Percentiles rank a stretch among this genome's conserved stretches.
Conservation (phyloP, 2,329 filamentous ascomycete species). For the Ophiostoma australiae region DNA sequence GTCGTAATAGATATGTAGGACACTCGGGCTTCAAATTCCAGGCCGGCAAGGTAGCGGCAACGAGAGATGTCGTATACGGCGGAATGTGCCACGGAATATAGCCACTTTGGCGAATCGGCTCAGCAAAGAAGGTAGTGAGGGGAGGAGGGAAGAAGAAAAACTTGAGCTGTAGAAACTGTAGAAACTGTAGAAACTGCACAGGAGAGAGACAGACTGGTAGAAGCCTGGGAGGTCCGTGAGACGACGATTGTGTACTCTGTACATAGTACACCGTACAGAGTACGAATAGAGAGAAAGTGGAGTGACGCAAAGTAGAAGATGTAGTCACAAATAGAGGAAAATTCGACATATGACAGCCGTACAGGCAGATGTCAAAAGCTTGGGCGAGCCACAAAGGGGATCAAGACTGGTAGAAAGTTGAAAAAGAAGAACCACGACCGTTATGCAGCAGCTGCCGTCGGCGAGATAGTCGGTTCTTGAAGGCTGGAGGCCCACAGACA, state of each 20-base stretch:
- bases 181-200: neutral
- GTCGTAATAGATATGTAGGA: slow-evolving; percentile 2
- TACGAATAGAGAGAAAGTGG: slow-evolving; percentile 1
- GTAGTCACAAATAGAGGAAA: neutral
- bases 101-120: neutral
- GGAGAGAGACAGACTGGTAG: neutral
- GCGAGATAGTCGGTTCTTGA: neutral
- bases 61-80: neutral
- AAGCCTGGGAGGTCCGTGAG: neutral
- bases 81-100: neutral
- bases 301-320: slow-evolving; percentile 3
- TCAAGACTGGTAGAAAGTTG: slow-evolving; percentile 1
- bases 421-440: neutral
- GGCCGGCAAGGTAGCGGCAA: neutral
- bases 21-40: neutral
- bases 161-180: neutral
- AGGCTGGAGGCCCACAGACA: neutral
- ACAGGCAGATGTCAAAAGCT: neutral
- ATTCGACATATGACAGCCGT: neutral
- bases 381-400: neutral
- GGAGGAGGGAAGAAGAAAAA: neutral
- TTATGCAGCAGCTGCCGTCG: neutral
- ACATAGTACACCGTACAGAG: neutral
- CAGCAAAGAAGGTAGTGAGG: neutral
- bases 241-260: neutral